Conservation (phyloP, 495 filamentous ascomycete genomes). For the Penicillium taxi region DNA sequence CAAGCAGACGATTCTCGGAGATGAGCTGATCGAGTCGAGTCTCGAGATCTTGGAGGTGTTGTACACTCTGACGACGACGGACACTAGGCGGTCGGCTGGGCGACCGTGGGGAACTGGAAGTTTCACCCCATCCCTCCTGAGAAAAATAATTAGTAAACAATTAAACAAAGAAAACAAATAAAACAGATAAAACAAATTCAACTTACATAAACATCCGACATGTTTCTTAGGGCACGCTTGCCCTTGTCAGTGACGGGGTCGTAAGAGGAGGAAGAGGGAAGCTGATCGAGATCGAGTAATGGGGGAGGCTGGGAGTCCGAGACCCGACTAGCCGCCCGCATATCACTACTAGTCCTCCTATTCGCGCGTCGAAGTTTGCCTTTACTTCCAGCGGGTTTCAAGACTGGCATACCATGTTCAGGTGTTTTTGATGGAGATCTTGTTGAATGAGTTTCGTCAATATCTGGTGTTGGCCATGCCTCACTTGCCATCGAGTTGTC, state of each 20-base stretch:
- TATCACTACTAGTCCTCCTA: constrained; percentile 70
- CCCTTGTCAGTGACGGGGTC: constrained; percentile 78
- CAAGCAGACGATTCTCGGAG: constrained; percentile 70
- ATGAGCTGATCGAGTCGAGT: constrained; percentile 66
- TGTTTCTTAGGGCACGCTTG: constrained; percentile 72
- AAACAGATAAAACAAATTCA: constrained; percentile 11
- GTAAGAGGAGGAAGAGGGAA: constrained; percentile 55
- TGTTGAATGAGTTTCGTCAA: constrained; percentile 25
- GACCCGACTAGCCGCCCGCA: constrained; percentile 58
- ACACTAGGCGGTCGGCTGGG: constrained; percentile 93
- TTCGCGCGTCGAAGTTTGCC: constrained; percentile 59
- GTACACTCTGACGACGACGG: constrained; percentile 92
- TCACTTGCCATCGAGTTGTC: constrained; percentile 45
- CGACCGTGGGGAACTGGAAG: constrained; percentile 81
- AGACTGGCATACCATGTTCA: constrained; percentile 27
- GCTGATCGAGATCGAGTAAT: constrained; percentile 35
- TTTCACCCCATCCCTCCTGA: constrained; percentile 92
- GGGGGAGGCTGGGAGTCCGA: constrained; percentile 23
- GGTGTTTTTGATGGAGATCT: constrained; percentile 28
- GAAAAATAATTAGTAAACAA: constrained; percentile 19
- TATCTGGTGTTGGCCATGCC: constrained; percentile 44
- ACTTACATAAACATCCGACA: constrained; percentile 94
- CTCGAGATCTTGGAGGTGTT: constrained; percentile 76
- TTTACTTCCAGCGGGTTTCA: constrained; percentile 27
- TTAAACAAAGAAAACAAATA: constrained; percentile 14